These are phyloP conservation scores for Hypomyces perniciosus DNA, from an alignment of 2,329 filamentous ascomycete species.

Conservation along the genomic window DNA sequence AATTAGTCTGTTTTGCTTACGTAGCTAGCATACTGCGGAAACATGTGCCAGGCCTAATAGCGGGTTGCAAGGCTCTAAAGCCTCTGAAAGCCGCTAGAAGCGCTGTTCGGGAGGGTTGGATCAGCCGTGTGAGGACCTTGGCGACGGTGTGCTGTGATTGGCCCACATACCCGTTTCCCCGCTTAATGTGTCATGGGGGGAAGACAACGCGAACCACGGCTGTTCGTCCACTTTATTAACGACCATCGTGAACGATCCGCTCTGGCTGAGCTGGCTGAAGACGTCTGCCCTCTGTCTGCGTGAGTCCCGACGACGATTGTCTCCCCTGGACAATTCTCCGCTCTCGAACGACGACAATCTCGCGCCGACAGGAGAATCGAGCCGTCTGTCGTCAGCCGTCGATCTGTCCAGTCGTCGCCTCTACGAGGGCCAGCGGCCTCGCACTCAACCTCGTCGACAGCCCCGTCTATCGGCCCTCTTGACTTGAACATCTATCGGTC, in stretches of 20 bases:
- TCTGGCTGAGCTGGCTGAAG: conserved; percentile 9
- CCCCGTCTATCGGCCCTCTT: conserved; percentile 1
- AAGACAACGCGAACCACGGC: conserved; percentile 25
- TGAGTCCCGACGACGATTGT: conserved; percentile 9
- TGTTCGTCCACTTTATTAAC: conserved; percentile 15
- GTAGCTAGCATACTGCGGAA: no score
- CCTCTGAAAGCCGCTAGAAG: background rate
- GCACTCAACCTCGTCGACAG: conserved; percentile 10
- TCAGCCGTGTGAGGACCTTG: conserved; percentile 14
- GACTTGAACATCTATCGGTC: conserved; percentile 3
- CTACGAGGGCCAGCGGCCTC: conserved; percentile 14
- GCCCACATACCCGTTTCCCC: conserved; percentile 22
- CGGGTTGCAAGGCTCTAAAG: no score
- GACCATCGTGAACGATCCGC: conserved; percentile 12
- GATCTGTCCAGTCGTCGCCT: conserved; percentile 5
- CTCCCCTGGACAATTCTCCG: conserved; percentile 3
- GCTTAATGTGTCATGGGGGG: conserved; percentile 35
- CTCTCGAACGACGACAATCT: background rate
- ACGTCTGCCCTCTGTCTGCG: conserved; percentile 6
- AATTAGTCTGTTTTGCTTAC: no score
- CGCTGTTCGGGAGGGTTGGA: conserved; percentile 7
- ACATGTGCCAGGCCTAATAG: no score
- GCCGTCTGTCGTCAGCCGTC: background rate
- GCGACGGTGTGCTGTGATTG: conserved; percentile 25
- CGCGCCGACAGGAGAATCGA: background rate